Evolutionary conservation across 108 stramenopile species (phyloP).

Genomic region (Licmophora abbreviata): DNA sequence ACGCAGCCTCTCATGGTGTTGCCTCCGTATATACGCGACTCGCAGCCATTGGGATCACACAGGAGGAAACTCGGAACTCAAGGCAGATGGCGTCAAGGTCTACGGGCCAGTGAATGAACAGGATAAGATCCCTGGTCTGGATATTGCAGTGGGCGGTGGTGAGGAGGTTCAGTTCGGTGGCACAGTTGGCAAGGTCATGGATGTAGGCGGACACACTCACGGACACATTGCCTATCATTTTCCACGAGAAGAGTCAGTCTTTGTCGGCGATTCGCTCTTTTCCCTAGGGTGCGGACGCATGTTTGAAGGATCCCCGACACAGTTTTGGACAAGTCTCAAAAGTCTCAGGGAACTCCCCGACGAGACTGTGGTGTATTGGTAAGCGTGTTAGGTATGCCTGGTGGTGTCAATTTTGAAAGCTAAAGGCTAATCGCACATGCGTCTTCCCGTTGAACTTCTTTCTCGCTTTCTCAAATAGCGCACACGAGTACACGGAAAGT

Average conservation of each 20-base stretch:
- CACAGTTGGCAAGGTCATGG: slow-evolving; percentile 42
- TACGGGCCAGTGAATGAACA: slow-evolving; percentile 55
- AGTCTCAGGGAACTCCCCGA: slow-evolving; percentile 59
- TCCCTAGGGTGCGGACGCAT: slow-evolving; percentile 80
- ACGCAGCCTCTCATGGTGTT: background rate
- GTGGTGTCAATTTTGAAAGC: background rate
- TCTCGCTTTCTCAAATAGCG: slow-evolving; percentile 19
- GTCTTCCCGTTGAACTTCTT: background rate
- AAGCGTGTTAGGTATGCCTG: slow-evolving; percentile 5
- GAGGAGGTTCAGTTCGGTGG: slow-evolving; percentile 54
- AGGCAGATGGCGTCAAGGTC: slow-evolving; percentile 37
- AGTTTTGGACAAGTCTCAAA: slow-evolving; percentile 63
- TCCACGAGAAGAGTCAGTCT: slow-evolving; percentile 42
- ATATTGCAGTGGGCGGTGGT: slow-evolving; percentile 34
- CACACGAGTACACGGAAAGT: slow-evolving; percentile 77
- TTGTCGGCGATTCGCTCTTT: slow-evolving; percentile 79
- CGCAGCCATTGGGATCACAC: slow-evolving; percentile 70
- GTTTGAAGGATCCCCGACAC: slow-evolving; percentile 79
- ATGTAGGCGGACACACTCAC: slow-evolving; percentile 78
- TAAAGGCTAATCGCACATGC: background rate
- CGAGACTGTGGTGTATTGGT: slow-evolving; percentile 71
- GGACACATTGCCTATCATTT: slow-evolving; percentile 85
- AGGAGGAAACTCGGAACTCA: slow-evolving; percentile 65
- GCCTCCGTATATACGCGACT: background rate
- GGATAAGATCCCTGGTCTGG: slow-evolving; percentile 57